Base-by-base conservation (phyloP, 495 filamentous ascomycete genomes). In the Neurospora sp. region DNA sequence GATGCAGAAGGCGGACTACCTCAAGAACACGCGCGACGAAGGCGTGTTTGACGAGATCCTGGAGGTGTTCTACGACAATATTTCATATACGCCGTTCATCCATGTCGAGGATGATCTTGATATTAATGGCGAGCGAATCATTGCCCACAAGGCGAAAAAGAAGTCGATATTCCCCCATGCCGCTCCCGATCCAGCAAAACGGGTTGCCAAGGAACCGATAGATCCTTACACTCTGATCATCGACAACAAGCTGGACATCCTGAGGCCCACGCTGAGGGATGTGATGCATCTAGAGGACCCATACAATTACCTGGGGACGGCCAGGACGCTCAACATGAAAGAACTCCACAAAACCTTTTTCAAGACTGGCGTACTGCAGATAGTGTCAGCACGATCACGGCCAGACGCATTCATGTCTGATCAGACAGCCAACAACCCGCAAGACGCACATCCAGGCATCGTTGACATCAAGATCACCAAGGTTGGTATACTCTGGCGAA, bases 391-490 rank as follows among this genome's bases (percentile, higher is more conserved):
- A 18, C 88, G 96, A 69, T 98, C 96, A 42, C 88, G 96, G 39
- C 96, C 96, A 0, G 94, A 97, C 78, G 96, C 96, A 4, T 99
- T 98, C 81, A 94, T 96, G 89, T 89, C 90, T 0, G 93, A 93
- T 69, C 88, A 91, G 77, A 93, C 92, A 40, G 89, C 91, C 70
- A 89, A 89, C 31, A 97, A 96, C 76, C 94, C 94, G 2, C 88
- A 92, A 35, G 93, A 94, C 71, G 94, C 95, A 2, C 91, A 94
- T 76, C 93, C 94, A 8, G 96, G 96, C 12, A 90, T 99, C 73
- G 95, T 98, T 12, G 95, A 98, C 80, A 97, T 99, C 77, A 97
- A 96, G 76, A 91, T 98, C 39, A 96, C 94, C 69, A 99, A 98
- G 80, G 94, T 99, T 70, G 96, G 96, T 5, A 82, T 97, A 16